These are phyloP conservation scores for Castanea crenata DNA, from an alignment of 306 rosid genomes.

Conservation along the genomic window DNA sequence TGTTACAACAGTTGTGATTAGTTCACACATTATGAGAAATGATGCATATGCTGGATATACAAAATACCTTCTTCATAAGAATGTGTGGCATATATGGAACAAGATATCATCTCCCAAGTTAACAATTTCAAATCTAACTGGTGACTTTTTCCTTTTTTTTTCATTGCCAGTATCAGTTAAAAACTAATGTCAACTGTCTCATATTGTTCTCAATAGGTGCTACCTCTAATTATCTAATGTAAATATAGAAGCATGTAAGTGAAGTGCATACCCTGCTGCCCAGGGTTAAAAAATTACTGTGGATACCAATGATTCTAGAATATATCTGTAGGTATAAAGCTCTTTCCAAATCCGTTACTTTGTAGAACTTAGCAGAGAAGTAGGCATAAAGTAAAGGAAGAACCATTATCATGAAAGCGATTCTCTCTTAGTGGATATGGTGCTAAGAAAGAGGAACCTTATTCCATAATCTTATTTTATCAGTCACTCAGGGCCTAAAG, in stretches of 20 bases:
- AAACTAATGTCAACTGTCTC: no score
- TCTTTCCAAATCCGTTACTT: not conserved
- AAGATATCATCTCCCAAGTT: no score
- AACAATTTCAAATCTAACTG: no score
- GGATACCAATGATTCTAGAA: not conserved
- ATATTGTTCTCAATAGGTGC: no score
- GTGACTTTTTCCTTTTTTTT: no score
- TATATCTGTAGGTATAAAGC: constrained; percentile 11
- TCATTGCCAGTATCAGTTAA: no score
- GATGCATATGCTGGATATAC: no score
- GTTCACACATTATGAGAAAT: no score
- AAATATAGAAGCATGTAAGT: not conserved
- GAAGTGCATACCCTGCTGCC: not conserved
- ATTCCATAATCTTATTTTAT: constrained; percentile 34
- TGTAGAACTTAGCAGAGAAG: constrained; percentile 19
- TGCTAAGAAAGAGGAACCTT: constrained; percentile 41
- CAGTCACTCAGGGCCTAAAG: not conserved
- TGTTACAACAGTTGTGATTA: no score
- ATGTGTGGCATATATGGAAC: no score
- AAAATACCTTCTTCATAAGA: no score
- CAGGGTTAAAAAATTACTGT: not conserved
- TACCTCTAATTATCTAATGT: not conserved
- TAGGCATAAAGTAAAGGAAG: constrained; percentile 23
- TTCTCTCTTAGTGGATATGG: constrained; percentile 29
- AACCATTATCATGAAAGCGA: constrained; percentile 24